Percentiles rank a stretch among this genome's conserved stretches.
phyloP scores from a whole-genome alignment of 306 rosid genomes.

The Lithocarpus polystachyus region DNA sequence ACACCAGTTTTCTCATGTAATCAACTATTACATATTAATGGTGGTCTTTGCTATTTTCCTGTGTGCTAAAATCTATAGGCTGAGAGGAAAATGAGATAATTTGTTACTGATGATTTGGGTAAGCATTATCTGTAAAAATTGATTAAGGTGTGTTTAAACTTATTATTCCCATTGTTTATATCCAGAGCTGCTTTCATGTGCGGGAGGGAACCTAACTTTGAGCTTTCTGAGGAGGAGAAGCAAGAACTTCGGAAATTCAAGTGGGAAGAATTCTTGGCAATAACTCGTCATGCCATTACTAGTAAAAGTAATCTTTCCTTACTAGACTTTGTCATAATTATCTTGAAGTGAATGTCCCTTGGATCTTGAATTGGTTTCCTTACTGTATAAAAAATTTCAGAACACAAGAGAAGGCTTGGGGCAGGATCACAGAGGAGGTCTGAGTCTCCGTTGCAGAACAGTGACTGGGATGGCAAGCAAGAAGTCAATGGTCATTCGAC shows the following conservation, averaged over 20 bases:
- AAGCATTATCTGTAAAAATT: not conserved
- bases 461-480: constrained; percentile 26
- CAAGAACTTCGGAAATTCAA: constrained; percentile 59
- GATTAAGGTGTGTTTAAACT: not conserved
- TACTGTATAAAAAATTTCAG: constrained; percentile 25
- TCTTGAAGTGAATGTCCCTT: not conserved
- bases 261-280: constrained; percentile 87
- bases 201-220: constrained; percentile 89
- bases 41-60: not conserved
- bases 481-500: too few relatives aligned
- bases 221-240: constrained; percentile 75
- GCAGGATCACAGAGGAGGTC: constrained; percentile 30
- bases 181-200: constrained; percentile 96
- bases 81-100: not conserved
- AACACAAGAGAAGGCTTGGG: constrained; percentile 58
- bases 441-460: constrained; percentile 34
- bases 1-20: constrained; percentile 28
- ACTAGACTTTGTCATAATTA: not conserved
- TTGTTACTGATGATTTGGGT: not conserved
- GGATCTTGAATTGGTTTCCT: constrained; percentile 18
- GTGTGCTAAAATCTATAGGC: not conserved
- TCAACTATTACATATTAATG: not conserved
- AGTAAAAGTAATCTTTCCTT: constrained; percentile 59
- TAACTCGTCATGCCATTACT: constrained; percentile 76
- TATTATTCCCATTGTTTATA: not conserved